Base-by-base conservation (phyloP, 306 rosid genomes). In the Vachellia collinsii region DNA sequence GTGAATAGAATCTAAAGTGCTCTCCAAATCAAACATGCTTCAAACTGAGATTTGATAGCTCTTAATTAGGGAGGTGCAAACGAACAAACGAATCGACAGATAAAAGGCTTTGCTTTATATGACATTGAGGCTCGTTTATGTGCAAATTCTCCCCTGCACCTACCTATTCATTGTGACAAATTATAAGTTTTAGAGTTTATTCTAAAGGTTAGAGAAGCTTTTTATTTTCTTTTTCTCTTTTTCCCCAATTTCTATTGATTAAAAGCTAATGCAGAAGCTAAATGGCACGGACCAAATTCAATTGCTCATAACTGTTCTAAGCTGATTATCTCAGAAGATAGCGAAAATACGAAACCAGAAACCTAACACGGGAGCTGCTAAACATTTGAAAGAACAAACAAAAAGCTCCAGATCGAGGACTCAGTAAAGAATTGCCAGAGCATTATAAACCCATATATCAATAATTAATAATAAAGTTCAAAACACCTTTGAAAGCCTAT, bases 401-500 rank as follows among this genome's bases (percentile, higher is more conserved):
- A n/a, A n/a, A n/a, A n/a, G n/a, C n/a, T n/a, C n/a, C n/a, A n/a
- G n/a, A n/a, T n/a, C n/a, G n/a, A n/a, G n/a, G n/a, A n/a, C n/a
- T n/a, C n/a, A n/a, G n/a, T n/a, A n/a, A n/a, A n/a, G n/a, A n/a
- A n/a, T n/a, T n/a, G n/a, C n/a, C n/a, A n/a, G n/a, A n/a, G n/a
- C n/a, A n/a, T n/a, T n/a, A n/a, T n/a, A 64, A 80, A 29, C 51
- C 8, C 43, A 41, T 5, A 53, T 41, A 12, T 53, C 20, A 76
- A 17, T 17, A 19, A 17, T 41, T 13, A n/a, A n/a, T n/a, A n/a
- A n/a, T n/a, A n/a, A 19, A 77, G 29, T 50, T 11, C 50, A 34
- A 7, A 13, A 11, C 39, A 96, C 99, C 98, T 85, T 92, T 11
- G 89, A 54, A 64, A 82, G 89, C 43, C 79, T 91, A 29, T 86